Percentiles rank a stretch among this genome's conserved stretches.
Evolutionary conservation across 495 filamentous ascomycete genomes (phyloP).

Genomic region (Beverwykella pulmonaria): DNA sequence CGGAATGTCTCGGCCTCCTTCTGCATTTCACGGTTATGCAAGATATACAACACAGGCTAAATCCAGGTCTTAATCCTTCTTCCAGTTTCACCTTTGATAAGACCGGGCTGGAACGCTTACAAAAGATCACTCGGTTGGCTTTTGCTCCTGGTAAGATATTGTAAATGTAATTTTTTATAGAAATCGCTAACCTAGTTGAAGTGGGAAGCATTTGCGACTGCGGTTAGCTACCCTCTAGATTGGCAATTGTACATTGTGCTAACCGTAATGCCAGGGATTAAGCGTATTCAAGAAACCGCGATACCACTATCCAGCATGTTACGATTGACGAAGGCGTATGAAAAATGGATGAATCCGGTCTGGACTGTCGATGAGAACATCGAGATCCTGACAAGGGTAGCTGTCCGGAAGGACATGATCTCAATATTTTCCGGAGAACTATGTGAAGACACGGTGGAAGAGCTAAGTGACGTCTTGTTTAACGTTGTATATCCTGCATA

Average conservation of each 20-base stretch:
- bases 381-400: not conserved
- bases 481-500: not conserved
- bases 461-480: not conserved
- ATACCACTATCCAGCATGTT: not conserved
- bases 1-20: not conserved
- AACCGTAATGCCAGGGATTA: not conserved
- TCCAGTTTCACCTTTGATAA: not conserved
- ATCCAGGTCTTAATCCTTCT: not conserved
- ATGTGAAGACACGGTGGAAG: not conserved
- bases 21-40: not conserved
- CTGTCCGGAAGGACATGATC: not conserved
- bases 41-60: not conserved
- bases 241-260: not conserved
- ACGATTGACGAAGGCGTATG: not conserved
- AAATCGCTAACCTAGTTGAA: not conserved
- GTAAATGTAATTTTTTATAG: not conserved
- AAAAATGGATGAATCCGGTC: not conserved
- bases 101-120: not conserved
- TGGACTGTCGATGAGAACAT: not conserved
- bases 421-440: not conserved
- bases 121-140: not conserved
- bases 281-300: not conserved
- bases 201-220: not conserved
- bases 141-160: not conserved
- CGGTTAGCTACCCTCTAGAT: not conserved